Conservation (phyloP, 495 filamentous ascomycete species). For the Penicillium roqueforti region DNA sequence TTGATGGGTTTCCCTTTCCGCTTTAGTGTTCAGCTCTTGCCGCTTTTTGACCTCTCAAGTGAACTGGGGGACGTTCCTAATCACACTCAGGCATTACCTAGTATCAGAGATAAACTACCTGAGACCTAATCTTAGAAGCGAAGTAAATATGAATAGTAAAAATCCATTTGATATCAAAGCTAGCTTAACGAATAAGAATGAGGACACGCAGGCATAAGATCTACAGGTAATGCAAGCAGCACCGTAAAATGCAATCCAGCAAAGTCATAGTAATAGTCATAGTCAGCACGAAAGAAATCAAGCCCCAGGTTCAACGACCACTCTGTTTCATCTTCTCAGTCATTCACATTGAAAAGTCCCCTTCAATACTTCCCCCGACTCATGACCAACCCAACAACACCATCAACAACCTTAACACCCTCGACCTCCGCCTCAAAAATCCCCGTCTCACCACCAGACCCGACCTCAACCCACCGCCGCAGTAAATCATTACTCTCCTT, state of each 20-base stretch:
- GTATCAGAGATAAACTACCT: too few relatives aligned
- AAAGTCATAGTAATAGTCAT: neutral
- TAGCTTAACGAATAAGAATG: neutral
- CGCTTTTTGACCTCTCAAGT: too few relatives aligned
- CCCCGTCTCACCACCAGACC: constrained; percentile 46
- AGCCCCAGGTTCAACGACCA: neutral
- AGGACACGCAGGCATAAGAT: neutral
- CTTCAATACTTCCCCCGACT: constrained; percentile 30
- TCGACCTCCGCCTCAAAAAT: constrained; percentile 44
- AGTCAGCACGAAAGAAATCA: too few relatives aligned
- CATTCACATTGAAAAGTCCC: neutral
- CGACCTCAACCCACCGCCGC: constrained; percentile 57
- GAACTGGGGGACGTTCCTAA: too few relatives aligned
- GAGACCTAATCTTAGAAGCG: too few relatives aligned
- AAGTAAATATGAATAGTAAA: neutral
- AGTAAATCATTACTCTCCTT: constrained; percentile 90
- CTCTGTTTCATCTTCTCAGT: neutral
- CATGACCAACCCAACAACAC: constrained; percentile 42
- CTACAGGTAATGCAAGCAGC: neutral
- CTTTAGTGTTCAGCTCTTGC: too few relatives aligned
- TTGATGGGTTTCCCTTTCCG: too few relatives aligned
- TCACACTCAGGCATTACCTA: too few relatives aligned
- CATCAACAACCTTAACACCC: constrained; percentile 42
- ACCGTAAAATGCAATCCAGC: neutral
- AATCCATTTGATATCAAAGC: neutral